Evolutionary conservation across 2,329 filamentous ascomycete genomes (phyloP).

Genomic region (Pyrenochaeta sp.): DNA sequence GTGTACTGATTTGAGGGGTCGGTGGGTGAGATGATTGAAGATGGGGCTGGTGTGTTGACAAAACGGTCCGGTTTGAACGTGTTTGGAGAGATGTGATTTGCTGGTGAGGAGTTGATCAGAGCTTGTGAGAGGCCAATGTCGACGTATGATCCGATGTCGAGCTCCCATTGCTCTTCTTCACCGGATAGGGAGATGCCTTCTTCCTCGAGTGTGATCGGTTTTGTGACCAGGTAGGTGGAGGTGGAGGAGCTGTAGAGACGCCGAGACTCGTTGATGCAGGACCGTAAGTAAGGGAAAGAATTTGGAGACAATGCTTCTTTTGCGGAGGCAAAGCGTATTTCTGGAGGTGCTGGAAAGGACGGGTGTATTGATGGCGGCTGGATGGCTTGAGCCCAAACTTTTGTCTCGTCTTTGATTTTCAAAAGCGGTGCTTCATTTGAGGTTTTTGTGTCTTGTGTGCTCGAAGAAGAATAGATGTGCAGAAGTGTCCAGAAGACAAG

Average conservation of each 20-base stretch:
- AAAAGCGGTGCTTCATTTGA: slow-evolving; percentile 25
- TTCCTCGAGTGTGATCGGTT: slow-evolving; percentile 34
- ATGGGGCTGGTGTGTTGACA: slow-evolving; percentile 14
- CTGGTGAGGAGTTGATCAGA: slow-evolving; percentile 42
- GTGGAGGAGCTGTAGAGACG: slow-evolving; percentile 41
- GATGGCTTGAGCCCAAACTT: slow-evolving; percentile 38
- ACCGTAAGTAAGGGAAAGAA: slow-evolving; percentile 37
- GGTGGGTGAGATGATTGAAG: slow-evolving; percentile 25
- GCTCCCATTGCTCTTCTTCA: slow-evolving; percentile 34
- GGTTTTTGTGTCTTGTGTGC: slow-evolving; percentile 9
- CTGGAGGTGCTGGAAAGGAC: slow-evolving; percentile 45
- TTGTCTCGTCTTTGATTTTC: slow-evolving; percentile 40
- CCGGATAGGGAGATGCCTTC: slow-evolving; percentile 18
- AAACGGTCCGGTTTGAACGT: slow-evolving; percentile 42
- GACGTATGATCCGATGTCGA: slow-evolving; percentile 37
- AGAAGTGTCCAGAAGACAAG: slow-evolving; percentile 46
- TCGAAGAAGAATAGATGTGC: slow-evolving; percentile 36
- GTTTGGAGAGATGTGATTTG: slow-evolving; percentile 28
- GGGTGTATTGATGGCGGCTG: slow-evolving; percentile 49
- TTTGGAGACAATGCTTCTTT: slow-evolving; percentile 14
- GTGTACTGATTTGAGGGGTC: slow-evolving; percentile 28
- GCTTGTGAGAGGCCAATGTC: slow-evolving; percentile 42
- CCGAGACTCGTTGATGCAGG: slow-evolving; percentile 42
- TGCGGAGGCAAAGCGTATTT: slow-evolving; percentile 33
- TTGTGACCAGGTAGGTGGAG: slow-evolving; percentile 28